Conservation (phyloP, 192 early-diverging fungal genomes). For the Linnemannia elongata region DNA sequence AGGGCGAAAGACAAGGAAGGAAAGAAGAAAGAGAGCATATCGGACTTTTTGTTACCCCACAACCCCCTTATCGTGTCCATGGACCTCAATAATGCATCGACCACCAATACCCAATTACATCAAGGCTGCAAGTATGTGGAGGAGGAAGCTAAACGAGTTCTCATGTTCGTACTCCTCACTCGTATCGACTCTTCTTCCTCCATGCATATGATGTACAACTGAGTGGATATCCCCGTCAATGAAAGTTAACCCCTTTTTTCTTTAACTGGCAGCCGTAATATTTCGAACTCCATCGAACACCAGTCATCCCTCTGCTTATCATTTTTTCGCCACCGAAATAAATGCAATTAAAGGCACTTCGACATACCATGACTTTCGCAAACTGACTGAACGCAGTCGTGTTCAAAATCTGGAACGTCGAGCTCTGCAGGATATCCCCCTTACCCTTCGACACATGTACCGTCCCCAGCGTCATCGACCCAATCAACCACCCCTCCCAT, state of each 20-base stretch:
- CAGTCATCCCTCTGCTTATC: too few relatives aligned
- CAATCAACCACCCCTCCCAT: slow-evolving; percentile 30
- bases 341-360: background rate
- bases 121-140: background rate
- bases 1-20: background rate
- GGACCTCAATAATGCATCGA: background rate
- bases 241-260: background rate
- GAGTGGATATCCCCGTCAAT: background rate
- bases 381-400: slow-evolving; percentile 22
- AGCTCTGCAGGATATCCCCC: slow-evolving; percentile 27
- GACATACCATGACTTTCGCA: slow-evolving; percentile 38
- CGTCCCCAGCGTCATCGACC: slow-evolving; percentile 31
- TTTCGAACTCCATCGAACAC: background rate
- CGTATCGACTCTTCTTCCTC: background rate
- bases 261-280: background rate
- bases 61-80: background rate
- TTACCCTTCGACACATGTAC: slow-evolving; percentile 39
- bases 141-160: background rate
- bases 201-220: background rate
- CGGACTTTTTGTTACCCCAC: background rate
- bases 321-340: too few relatives aligned
- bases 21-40: background rate
- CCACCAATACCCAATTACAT: background rate
- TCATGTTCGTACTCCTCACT: background rate
- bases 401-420: slow-evolving; percentile 21